A percentile compares a stretch with the other conserved stretches of the same genome.
These are phyloP conservation scores for Komagataella mondaviorum DNA, from an alignment of 805 yeast genomes.

Conservation along the genomic window DNA sequence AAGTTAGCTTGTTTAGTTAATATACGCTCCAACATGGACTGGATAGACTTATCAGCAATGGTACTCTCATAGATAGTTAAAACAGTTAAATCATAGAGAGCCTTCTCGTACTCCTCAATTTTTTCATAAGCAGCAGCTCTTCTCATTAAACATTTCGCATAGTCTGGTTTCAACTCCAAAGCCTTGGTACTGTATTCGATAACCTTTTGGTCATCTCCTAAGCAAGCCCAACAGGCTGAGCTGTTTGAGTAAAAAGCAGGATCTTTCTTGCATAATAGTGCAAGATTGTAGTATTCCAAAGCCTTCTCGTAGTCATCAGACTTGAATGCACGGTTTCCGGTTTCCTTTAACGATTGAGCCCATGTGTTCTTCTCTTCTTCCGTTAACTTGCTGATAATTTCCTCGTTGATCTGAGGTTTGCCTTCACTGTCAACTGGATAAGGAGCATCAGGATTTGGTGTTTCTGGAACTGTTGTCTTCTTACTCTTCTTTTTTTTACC, in stretches of 20 bases:
- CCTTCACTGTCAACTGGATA: conserved; percentile 47
- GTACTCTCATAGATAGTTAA: conserved; percentile 53
- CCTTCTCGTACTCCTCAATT: conserved; percentile 64
- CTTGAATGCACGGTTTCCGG: conserved; percentile 76
- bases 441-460: conserved; percentile 13
- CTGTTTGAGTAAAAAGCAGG: conserved; percentile 90
- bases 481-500: conserved; percentile 30
- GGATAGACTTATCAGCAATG: conserved; percentile 47
- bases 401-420: conserved; percentile 42
- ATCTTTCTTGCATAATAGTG: conserved; percentile 63
- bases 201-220: conserved; percentile 70
- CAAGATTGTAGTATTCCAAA: conserved; percentile 64
- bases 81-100: conserved; percentile 86
- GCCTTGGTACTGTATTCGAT: conserved; percentile 83
- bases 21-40: conserved; percentile 75
- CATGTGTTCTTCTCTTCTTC: conserved; percentile 42
- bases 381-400: conserved; percentile 27
- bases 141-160: conserved; percentile 82
- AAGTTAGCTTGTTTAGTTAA: conserved; percentile 69
- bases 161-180: conserved; percentile 74
- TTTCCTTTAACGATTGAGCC: conserved; percentile 73
- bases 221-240: conserved; percentile 88
- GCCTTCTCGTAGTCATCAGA: conserved; percentile 62
- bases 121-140: conserved; percentile 89
- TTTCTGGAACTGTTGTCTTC: conserved; percentile 17